A percentile compares a stretch with the other conserved stretches of the same genome.
These are phyloP conservation scores for Amanita rubescens DNA, from an alignment of 768 basidiomycete species.

Conservation along the genomic window DNA sequence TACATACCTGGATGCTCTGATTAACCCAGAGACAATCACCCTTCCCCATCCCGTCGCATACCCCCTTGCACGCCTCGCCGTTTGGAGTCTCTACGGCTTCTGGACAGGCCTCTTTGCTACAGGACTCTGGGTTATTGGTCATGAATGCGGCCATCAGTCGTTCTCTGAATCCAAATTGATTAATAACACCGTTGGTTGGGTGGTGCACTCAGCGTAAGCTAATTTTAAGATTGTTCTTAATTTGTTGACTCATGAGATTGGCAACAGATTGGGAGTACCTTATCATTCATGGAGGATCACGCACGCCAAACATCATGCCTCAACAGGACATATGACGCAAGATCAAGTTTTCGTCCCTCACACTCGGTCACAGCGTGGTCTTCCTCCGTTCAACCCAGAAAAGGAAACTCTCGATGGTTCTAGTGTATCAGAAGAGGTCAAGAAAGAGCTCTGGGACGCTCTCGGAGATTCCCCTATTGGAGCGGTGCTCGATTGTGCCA, in stretches of 20 bases:
- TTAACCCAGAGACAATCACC: conserved; percentile 50
- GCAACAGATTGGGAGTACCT: conserved; percentile 77
- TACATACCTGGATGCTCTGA: conserved; percentile 52
- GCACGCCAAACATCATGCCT: conserved; percentile 93
- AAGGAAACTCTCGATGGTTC: conserved; percentile 59
- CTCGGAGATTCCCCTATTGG: conserved; percentile 87
- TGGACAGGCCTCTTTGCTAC: conserved; percentile 80
- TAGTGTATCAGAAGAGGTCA: conserved; percentile 57
- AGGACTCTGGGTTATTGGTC: conserved; percentile 91
- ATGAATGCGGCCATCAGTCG: conserved; percentile 95
- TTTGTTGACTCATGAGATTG: conserved; percentile 13
- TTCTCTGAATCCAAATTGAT: conserved; percentile 89
- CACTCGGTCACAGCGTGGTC: conserved; percentile 69
- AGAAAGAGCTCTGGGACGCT: conserved; percentile 74
- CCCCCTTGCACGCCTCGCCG: conserved; percentile 48
- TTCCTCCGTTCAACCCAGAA: conserved; percentile 60
- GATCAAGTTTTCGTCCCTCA: conserved; percentile 95
- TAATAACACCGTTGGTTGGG: conserved; percentile 90
- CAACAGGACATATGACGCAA: conserved; percentile 86
- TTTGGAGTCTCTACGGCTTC: conserved; percentile 82
- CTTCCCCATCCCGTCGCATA: conserved; percentile 60
- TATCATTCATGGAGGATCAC: conserved; percentile 96
- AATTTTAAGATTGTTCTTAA: conserved; percentile 8
- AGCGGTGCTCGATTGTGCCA: conserved; percentile 42
- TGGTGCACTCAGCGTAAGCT: conserved; percentile 81